Evolutionary conservation across 2,329 filamentous ascomycete species (phyloP).

Genomic region (Lecanoromycetidae sp.): DNA sequence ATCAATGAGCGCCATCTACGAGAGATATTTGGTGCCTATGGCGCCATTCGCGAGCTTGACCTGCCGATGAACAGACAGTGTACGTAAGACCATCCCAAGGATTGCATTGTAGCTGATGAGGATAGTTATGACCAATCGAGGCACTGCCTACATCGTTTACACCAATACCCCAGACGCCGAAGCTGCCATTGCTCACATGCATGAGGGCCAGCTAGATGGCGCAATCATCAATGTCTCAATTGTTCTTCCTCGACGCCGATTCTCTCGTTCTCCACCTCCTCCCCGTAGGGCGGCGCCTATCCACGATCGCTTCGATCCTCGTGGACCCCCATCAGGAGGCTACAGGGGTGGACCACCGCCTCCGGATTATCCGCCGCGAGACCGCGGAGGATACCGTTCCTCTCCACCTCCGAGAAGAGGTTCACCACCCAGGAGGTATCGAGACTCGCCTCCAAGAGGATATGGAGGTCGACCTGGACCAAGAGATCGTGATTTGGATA

Average conservation of each 20-base stretch:
- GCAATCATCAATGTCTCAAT: constrained; percentile 75
- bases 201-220: constrained; percentile 88
- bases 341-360: constrained; percentile 16
- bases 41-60: constrained; percentile 73
- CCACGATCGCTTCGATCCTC: constrained; percentile 36
- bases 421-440: constrained; percentile 24
- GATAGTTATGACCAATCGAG: constrained; percentile 74
- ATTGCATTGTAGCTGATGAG: constrained; percentile 1
- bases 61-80: constrained; percentile 80
- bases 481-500: constrained; percentile 37
- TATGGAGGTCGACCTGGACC: constrained; percentile 19
- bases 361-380: constrained; percentile 17
- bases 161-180: constrained; percentile 67
- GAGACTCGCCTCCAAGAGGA: no score
- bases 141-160: constrained; percentile 87
- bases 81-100: constrained; percentile 32
- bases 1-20: constrained; percentile 76
- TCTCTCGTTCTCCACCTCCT: constrained; percentile 66
- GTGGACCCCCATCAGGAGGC: constrained; percentile 18
- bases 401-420: constrained; percentile 20
- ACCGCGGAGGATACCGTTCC: constrained; percentile 22
- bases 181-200: constrained; percentile 87
- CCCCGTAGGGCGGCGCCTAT: constrained; percentile 51
- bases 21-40: constrained; percentile 87
- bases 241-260: constrained; percentile 69